Conservation (phyloP, 2,329 filamentous ascomycete genomes). For the Alternaria tenuissima region DNA sequence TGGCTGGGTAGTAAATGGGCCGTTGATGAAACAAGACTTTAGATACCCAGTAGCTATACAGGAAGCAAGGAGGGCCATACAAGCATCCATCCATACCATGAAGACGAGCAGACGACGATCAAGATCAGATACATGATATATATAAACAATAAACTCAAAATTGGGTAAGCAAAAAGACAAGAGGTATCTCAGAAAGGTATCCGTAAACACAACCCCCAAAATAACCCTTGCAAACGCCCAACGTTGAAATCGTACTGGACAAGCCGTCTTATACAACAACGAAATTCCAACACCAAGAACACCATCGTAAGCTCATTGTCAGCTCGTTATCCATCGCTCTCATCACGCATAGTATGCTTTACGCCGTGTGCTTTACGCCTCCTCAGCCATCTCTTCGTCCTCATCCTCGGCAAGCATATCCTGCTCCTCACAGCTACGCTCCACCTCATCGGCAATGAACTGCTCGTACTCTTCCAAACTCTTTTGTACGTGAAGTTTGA, state of each 20-base stretch:
- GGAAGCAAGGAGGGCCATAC: background rate
- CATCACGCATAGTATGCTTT: background rate
- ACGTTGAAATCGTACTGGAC: background rate
- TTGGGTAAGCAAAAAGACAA: slow-evolving; percentile 1
- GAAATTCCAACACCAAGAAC: background rate
- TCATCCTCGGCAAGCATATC: slow-evolving; percentile 47
- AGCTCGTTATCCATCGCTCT: background rate
- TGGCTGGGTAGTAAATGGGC: slow-evolving; percentile 1
- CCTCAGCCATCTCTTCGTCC: slow-evolving; percentile 22
- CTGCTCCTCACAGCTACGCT: slow-evolving; percentile 65
- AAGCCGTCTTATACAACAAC: background rate
- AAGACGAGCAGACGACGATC: background rate
- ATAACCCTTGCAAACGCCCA: background rate
- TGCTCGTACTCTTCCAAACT: slow-evolving; percentile 92
- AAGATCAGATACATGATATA: slow-evolving; percentile 15
- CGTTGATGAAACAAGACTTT: background rate
- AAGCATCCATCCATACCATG: background rate
- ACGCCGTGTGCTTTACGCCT: background rate
- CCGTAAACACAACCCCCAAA: slow-evolving; percentile 1
- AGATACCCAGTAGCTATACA: background rate
- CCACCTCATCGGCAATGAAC: slow-evolving; percentile 93
- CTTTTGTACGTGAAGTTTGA: slow-evolving; percentile 97
- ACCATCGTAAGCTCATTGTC: slow-evolving; percentile 10
- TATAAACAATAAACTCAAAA: slow-evolving; percentile 3
- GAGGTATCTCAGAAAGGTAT: slow-evolving; percentile 17